Conservation (phyloP, 2,329 filamentous ascomycete genomes). For the Stagonosporopsis rhizophila region DNA sequence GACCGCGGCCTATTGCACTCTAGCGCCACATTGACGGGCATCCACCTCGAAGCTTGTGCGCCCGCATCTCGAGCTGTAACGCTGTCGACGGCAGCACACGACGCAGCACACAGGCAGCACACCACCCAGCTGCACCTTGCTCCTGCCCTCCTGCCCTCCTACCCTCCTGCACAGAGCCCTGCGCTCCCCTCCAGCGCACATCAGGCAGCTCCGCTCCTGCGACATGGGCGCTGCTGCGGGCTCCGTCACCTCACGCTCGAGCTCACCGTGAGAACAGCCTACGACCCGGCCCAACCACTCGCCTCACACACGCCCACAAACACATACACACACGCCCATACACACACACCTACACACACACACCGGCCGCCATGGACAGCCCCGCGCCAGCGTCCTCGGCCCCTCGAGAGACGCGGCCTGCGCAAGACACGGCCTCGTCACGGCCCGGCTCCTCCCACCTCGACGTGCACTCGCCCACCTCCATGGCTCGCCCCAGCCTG, state of each 20-base stretch:
- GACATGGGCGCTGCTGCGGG: slow-evolving; percentile 43
- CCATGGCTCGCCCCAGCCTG: slow-evolving; percentile 58
- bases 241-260: slow-evolving; percentile 29
- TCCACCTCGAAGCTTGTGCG: slow-evolving; percentile 1
- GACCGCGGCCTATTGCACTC: slow-evolving; percentile 6
- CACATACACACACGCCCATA: too few species aligned
- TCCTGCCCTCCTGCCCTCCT: neutral
- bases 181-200: too few species aligned
- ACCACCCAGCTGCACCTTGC: neutral
- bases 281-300: too few species aligned
- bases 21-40: slow-evolving; percentile 7
- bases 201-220: slow-evolving; percentile 5
- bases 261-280: slow-evolving; percentile 42
- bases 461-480: slow-evolving; percentile 31
- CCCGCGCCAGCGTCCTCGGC: slow-evolving; percentile 10
- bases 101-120: too few species aligned
- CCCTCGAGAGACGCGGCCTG: slow-evolving; percentile 11
- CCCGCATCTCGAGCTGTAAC: slow-evolving; percentile 9
- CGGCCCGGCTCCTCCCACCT: slow-evolving; percentile 39
- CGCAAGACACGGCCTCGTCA: slow-evolving; percentile 23
- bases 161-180: too few species aligned
- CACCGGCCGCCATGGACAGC: slow-evolving; percentile 31
- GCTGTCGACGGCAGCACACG: neutral
- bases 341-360: slow-evolving; percentile 12
- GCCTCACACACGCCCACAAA: too few species aligned